Base-by-base conservation (phyloP, 2,329 filamentous ascomycete species). In the Colletotrichum tabaci region DNA sequence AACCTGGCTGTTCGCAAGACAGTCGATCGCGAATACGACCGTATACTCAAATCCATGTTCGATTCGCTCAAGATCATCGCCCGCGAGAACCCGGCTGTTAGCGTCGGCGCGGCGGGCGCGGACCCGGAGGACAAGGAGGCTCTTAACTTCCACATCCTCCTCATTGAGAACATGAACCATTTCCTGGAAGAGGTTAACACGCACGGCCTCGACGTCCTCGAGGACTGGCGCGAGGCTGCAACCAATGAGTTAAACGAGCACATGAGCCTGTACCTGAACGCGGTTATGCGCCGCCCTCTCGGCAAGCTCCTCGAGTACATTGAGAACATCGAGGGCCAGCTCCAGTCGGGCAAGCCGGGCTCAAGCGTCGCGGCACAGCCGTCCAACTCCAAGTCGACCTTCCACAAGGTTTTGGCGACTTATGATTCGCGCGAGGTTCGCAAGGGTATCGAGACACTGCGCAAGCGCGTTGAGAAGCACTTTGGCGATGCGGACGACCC, bases 131-230 rank as follows among this genome's bases (percentile, higher is more conserved):
- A 98, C 79, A 98, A 99, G 83, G 95, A 98, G 81, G 94, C 95
- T 6, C 89, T 99, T 72, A 98, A 98, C 83, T 98, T 97, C 83
- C 95, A 98, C 82, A 98, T 99, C 77, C 88, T 98, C 44, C 88
- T 98, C 65, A 98, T 99, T 76, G 96, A 99, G 82, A 99, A 99
- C 81, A 98, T 98, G 95, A 97, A 98, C 79, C 95, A 98, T 82
- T 98, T 97, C 83, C 86, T 96, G 13, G 95, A 98, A 80, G 95
- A 98, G 81, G 93, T 97, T 10, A 94, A 97, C 75, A 87, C 92
- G 18, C 88, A 90, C 21, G 88, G 89, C 47, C 90, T 96, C 73
- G 88, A 93, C 9, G 90, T 97, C 0, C 87, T 98, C 5, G 91
- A 94, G 72, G 91, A 94, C 75, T 98, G 95, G 94, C 93, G 91